Evolutionary conservation across 257 asterid genomes (phyloP).

Genomic region (Anisodus tanguticus): DNA sequence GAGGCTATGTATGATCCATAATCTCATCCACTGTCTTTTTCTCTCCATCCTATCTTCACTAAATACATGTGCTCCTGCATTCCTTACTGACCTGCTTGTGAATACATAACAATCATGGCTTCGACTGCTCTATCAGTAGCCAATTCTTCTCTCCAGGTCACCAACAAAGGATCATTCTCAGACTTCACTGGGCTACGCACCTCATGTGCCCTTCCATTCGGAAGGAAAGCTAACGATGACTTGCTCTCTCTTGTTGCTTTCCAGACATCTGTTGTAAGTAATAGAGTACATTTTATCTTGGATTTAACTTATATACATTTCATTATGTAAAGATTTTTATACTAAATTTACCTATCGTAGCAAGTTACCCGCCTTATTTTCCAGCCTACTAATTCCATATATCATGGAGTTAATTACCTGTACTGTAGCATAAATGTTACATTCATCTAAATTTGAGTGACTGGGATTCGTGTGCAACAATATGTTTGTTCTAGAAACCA

Average conservation of each 20-base stretch:
- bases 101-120: slow-evolving; percentile 53
- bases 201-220: slow-evolving; percentile 60
- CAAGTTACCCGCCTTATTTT: no score
- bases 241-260: slow-evolving; percentile 65
- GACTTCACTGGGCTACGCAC: slow-evolving; percentile 80
- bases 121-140: slow-evolving; percentile 73
- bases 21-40: slow-evolving; percentile 62
- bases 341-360: no score
- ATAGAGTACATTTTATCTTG: neutral
- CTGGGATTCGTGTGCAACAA: no score
- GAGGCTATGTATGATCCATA: slow-evolving; percentile 68
- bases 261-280: slow-evolving; percentile 80
- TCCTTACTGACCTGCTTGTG: slow-evolving; percentile 14
- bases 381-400: no score
- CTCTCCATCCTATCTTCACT: slow-evolving; percentile 28
- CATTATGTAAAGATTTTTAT: no score
- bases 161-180: slow-evolving; percentile 67
- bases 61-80: slow-evolving; percentile 33
- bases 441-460: no score
- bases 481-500: no score
- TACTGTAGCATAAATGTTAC: no score
- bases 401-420: no score
- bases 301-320: no score
- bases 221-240: slow-evolving; percentile 59
- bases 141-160: slow-evolving; percentile 70